These are phyloP conservation scores for Cercospora canescens DNA, from an alignment of 2,329 filamentous ascomycete species.

Conservation along the genomic window DNA sequence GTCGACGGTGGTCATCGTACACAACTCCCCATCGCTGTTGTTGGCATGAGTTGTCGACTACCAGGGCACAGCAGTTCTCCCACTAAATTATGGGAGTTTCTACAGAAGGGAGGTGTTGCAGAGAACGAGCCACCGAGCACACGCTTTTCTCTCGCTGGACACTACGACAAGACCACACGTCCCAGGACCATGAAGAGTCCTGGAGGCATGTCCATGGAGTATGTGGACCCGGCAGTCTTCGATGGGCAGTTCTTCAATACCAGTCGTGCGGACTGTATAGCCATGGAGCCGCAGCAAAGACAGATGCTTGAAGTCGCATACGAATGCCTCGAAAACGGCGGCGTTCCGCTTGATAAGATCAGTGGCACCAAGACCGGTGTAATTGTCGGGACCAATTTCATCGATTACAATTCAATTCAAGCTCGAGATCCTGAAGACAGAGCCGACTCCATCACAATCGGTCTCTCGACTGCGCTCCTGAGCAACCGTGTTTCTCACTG, in stretches of 20 bases:
- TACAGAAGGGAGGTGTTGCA: too few species aligned
- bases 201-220: conserved; percentile 6
- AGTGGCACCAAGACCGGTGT: conserved; percentile 13
- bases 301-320: conserved; percentile 21
- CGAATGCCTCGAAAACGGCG: conserved; percentile 20
- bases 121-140: neutral
- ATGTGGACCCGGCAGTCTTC: neutral
- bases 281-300: conserved; percentile 27
- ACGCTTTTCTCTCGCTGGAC: conserved; percentile 6
- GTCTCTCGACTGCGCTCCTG: neutral
- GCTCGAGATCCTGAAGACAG: conserved; percentile 17
- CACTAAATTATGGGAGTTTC: too few species aligned
- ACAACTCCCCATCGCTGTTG: too few species aligned
- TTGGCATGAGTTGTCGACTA: too few species aligned
- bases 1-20: too few species aligned
- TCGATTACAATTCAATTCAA: conserved; percentile 17
- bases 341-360: conserved; percentile 4
- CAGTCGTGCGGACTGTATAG: neutral
- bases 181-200: neutral
- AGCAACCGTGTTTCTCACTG: conserved; percentile 26
- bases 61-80: too few species aligned
- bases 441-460: conserved; percentile 17
- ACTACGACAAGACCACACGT: neutral
- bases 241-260: conserved; percentile 6
- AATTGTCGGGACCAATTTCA: conserved; percentile 18